A percentile compares a stretch with the other conserved stretches of the same genome.
Conservation (phyloP, 306 rosid species). For the Prunus persica region Prunus_persica_NCBIv2 NC_034015.1:20434001-20434500, state of each 20-base stretch:
- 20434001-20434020: neutral
- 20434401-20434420: neutral
- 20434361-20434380: neutral
- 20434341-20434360: neutral
- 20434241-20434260: neutral
- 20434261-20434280: neutral
- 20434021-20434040: neutral
- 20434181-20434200: neutral
- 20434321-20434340: neutral
- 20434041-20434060: neutral
- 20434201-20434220: neutral
- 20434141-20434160: neutral
- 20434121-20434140: neutral
- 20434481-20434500: neutral
- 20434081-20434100: neutral
- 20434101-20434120: no score
- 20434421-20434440: constrained; percentile 7
- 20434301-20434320: neutral
- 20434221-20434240: neutral
- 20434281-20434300: neutral
- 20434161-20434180: neutral
- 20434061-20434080: neutral
- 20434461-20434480: constrained; percentile 19
- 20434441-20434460: neutral
- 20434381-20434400: neutral